A percentile compares a stretch with the other conserved stretches of the same genome.
These are phyloP conservation scores for Ophiosphaerella korrae DNA, from an alignment of 2,329 filamentous ascomycete species.

Conservation along the genomic window DNA sequence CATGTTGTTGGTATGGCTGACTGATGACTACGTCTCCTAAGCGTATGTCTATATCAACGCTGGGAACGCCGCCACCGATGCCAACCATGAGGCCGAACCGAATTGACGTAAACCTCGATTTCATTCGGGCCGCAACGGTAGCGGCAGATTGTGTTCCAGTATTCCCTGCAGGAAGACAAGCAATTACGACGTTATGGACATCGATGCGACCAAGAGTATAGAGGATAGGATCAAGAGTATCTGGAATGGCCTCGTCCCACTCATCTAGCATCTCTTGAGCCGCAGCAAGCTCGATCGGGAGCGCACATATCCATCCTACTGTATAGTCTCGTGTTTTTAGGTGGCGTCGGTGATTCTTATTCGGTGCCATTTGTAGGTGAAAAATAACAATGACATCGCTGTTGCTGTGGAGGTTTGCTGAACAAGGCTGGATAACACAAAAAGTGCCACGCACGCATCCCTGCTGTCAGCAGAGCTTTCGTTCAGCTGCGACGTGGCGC, in stretches of 20 bases:
- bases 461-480: no score
- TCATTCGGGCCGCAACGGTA: constrained; percentile 33
- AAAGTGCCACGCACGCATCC: no score
- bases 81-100: constrained; percentile 50
- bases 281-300: constrained; percentile 37
- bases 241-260: constrained; percentile 19
- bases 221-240: constrained; percentile 23
- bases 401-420: no score
- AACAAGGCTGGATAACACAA: no score
- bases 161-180: constrained; percentile 23
- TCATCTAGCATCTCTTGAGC: constrained; percentile 4
- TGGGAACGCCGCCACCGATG: constrained; percentile 37
- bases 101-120: constrained; percentile 35
- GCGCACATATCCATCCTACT: constrained; percentile 41
- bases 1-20: constrained; percentile 1
- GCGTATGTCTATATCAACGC: not conserved
- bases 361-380: no score
- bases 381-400: no score
- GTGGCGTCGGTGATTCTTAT: no score
- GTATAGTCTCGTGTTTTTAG: constrained; percentile 19
- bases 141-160: constrained; percentile 39
- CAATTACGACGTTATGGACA: constrained; percentile 42
- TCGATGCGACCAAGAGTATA: constrained; percentile 31
- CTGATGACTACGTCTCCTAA: constrained; percentile 14
- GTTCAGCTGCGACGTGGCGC: no score